Evolutionary conservation across 2,329 filamentous ascomycete genomes (phyloP).

Genomic region (Hymenoscyphus fraxineus): DNA sequence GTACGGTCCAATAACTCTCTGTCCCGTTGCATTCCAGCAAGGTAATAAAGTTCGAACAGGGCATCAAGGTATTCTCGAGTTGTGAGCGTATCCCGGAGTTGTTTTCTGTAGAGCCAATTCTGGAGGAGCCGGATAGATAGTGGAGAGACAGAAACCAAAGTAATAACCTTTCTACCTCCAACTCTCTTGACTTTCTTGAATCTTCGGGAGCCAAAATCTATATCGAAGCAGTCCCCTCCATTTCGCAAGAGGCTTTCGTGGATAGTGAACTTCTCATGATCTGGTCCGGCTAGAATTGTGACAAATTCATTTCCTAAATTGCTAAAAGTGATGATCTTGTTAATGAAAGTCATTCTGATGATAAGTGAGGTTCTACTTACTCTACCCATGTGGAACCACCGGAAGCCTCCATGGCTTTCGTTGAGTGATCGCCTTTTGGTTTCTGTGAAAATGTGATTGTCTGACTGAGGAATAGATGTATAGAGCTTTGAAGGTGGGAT

Average conservation of each 20-base stretch:
- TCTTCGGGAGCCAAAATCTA: not conserved
- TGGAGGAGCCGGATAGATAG: not conserved
- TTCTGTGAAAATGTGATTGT: no score
- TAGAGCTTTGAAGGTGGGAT: no score
- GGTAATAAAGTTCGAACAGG: not conserved
- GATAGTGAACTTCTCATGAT: not conserved
- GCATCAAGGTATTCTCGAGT: not conserved
- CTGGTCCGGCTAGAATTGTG: not conserved
- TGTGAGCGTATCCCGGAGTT: not conserved
- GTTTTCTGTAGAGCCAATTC: not conserved
- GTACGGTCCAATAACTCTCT: not conserved
- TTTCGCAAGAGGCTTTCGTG: not conserved
- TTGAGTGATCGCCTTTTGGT: no score
- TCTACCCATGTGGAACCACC: no score
- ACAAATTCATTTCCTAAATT: not conserved
- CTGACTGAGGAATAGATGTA: no score
- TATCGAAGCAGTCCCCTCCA: not conserved
- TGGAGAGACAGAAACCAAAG: not conserved
- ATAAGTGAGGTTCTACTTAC: no score
- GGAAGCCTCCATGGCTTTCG: no score
- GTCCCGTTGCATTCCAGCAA: not conserved
- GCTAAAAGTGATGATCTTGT: not conserved
- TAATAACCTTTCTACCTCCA: not conserved
- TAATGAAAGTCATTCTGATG: no score
- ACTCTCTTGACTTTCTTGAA: not conserved